phyloP scores from a whole-genome alignment of 768 basidiomycete species.

The Rhizopogon vesiculosus region DNA sequence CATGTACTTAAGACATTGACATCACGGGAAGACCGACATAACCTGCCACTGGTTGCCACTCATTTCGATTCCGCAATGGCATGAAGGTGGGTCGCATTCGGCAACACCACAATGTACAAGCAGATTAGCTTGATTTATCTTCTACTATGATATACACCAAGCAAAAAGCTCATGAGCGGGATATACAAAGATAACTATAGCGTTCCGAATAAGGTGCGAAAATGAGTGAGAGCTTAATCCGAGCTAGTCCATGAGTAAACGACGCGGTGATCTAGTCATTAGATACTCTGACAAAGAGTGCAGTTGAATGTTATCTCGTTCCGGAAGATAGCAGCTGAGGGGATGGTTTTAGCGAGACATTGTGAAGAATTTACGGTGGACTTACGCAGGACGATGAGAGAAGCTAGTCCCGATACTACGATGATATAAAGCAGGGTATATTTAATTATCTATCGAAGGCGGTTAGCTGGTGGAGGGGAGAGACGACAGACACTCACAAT shows the following conservation, averaged over 20 bases:
- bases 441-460: slow-evolving; percentile 60
- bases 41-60: too few relatives aligned
- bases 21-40: too few relatives aligned
- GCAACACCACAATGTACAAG: neutral
- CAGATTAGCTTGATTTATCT: slow-evolving; percentile 10
- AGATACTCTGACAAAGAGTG: slow-evolving; percentile 82
- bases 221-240: slow-evolving; percentile 1
- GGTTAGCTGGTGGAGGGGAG: slow-evolving; percentile 2
- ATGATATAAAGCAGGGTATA: slow-evolving; percentile 81
- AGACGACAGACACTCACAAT: slow-evolving; percentile 48
- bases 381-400: slow-evolving; percentile 81
- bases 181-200: slow-evolving; percentile 23
- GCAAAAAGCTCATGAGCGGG: slow-evolving; percentile 13
- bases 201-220: slow-evolving; percentile 13
- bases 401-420: slow-evolving; percentile 71
- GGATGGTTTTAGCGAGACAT: slow-evolving; percentile 10
- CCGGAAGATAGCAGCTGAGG: slow-evolving; percentile 75
- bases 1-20: too few relatives aligned
- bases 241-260: slow-evolving; percentile 8
- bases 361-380: slow-evolving; percentile 15
- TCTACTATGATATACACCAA: slow-evolving; percentile 29
- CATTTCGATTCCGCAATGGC: too few relatives aligned
- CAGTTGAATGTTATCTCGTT: slow-evolving; percentile 73
- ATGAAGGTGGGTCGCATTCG: too few relatives aligned
- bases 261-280: slow-evolving; percentile 34